Evolutionary conservation across 2,329 filamentous ascomycete species (phyloP), one percentile per base, ranked within the genome.

Genomic region (Talaromyces albobiverticillius): DNA sequence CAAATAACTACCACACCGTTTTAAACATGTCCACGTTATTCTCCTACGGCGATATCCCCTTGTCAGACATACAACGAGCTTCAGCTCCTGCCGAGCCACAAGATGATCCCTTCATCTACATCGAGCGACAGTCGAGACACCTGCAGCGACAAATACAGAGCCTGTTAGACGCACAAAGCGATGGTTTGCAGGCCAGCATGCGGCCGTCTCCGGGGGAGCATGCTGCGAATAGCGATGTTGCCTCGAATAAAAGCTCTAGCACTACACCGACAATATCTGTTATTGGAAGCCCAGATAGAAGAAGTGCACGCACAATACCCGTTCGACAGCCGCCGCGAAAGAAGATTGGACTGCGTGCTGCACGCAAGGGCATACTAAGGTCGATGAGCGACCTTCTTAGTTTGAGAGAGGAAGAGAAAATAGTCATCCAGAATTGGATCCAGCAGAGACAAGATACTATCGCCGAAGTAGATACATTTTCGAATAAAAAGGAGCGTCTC

Each of bases 151-250:
- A 82, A 57, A 72, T 86, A 9, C 83, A 86, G 64, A 72, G 74
- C 54, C 70, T 85, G 10, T 78, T 86, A 20, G 82, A 86, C 66
- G 80, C 81, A 9, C 83, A 86, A 65, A 79, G 81, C 29, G 81
- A 83, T 60, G 81, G 79, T 16, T 70, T 86, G 26, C 70, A 79
- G 38, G 74, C 76, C 45, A 79, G 77, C 3, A 65, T 82, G 3
- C 50, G 36, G 26, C 26, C 26, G 22, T 29, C 31, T 13, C 67
- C 70, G 11, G 68, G 67, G 11, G 66, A 71, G n/a, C n/a, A n/a
- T n/a, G n/a, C n/a, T 23, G 62, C 65, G 5, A 53, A 40, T 22
- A 36, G 40, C 11, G 76, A 79, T 54, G 56, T 38, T 18, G 46
- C 50, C 1, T 81, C 79, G 1, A 78, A 74, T 31, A 76, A 75